A percentile compares a stretch with the other conserved stretches of the same genome.
These are phyloP conservation scores for Macrophomina tecta DNA, from an alignment of 2,329 filamentous ascomycete species.

Conservation along the genomic window DNA sequence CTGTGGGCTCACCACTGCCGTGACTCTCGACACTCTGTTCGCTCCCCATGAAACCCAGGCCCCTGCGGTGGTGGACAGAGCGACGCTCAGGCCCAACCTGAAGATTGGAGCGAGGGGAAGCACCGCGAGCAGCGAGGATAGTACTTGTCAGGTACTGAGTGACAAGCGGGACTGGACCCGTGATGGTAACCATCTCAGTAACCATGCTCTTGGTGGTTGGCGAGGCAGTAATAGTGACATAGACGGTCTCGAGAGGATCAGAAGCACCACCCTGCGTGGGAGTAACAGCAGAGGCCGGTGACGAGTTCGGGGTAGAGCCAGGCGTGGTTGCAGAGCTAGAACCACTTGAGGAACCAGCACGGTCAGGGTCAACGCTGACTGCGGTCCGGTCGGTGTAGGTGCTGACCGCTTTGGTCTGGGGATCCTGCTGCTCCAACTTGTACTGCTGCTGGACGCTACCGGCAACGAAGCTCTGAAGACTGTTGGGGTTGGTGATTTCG, in stretches of 20 bases:
- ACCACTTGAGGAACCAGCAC: conserved; percentile 3
- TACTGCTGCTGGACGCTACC: conserved; percentile 24
- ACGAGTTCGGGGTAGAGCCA: conserved; percentile 1
- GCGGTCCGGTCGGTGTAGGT: conserved; percentile 50
- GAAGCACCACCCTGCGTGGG: neutral
- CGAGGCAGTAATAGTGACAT: conserved; percentile 17
- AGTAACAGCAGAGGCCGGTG: conserved; percentile 1
- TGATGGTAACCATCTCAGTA: conserved; percentile 20
- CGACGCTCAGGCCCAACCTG: conserved; percentile 7
- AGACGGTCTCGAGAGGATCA: conserved; percentile 16
- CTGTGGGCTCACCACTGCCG: too few relatives aligned
- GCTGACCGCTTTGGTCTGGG: conserved; percentile 46
- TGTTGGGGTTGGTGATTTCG: conserved; percentile 40
- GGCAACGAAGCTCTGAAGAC: conserved; percentile 28
- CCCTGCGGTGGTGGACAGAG: conserved; percentile 11
- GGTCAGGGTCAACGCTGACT: conserved; percentile 37
- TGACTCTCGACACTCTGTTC: neutral
- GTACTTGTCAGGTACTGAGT: conserved; percentile 20
- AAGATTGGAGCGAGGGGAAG: conserved; percentile 1
- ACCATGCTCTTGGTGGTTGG: conserved; percentile 3
- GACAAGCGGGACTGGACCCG: conserved; percentile 1
- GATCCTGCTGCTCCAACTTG: conserved; percentile 49
- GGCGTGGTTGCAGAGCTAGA: conserved; percentile 14
- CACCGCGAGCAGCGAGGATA: neutral
- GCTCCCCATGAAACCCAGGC: neutral